Percentiles rank a stretch among this genome's conserved stretches.
These are phyloP conservation scores for Mucor indicus DNA, from an alignment of 371 early-diverging fungal genomes.

Conservation along the genomic window DNA sequence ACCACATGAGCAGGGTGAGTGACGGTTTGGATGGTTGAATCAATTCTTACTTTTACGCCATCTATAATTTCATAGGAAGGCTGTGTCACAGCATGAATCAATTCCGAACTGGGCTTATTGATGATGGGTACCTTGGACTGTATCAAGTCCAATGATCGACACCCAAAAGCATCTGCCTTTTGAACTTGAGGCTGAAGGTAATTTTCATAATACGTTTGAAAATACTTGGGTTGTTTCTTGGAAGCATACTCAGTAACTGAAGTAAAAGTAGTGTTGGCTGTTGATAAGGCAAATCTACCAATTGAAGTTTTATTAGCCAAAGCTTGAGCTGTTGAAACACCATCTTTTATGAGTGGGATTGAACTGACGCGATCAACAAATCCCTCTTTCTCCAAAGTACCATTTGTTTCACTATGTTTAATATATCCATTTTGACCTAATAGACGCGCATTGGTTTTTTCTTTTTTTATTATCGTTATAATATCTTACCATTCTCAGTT, in stretches of 20 bases:
- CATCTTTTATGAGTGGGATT: conserved; percentile 61
- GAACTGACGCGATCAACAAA: conserved; percentile 57
- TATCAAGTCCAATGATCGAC: conserved; percentile 62
- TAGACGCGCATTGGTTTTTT: neutral
- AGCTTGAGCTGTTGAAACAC: conserved; percentile 48
- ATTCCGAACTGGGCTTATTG: conserved; percentile 55
- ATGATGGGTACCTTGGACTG: conserved; percentile 64
- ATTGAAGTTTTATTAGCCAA: conserved; percentile 53
- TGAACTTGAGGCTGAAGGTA: conserved; percentile 56
- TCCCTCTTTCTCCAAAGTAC: neutral
- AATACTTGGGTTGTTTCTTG: conserved; percentile 29
- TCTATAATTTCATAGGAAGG: conserved; percentile 18
- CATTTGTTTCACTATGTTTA: conserved; percentile 28
- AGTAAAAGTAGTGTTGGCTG: conserved; percentile 40
- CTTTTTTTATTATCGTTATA: neutral
- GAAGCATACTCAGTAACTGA: conserved; percentile 23
- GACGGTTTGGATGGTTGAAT: conserved; percentile 42
- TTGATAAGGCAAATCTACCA: conserved; percentile 49
- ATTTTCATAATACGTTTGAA: conserved; percentile 43
- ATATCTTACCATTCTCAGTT: conserved; percentile 16
- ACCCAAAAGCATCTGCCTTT: conserved; percentile 62
- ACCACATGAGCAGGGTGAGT: conserved; percentile 44
- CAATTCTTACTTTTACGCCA: conserved; percentile 36
- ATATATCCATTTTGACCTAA: conserved; percentile 24
- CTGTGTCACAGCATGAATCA: conserved; percentile 45